Percentiles rank a stretch among this genome's conserved stretches.
These are phyloP conservation scores for Colletotrichum liaoningense DNA, from an alignment of 2,329 filamentous ascomycete genomes.

Conservation along the genomic window DNA sequence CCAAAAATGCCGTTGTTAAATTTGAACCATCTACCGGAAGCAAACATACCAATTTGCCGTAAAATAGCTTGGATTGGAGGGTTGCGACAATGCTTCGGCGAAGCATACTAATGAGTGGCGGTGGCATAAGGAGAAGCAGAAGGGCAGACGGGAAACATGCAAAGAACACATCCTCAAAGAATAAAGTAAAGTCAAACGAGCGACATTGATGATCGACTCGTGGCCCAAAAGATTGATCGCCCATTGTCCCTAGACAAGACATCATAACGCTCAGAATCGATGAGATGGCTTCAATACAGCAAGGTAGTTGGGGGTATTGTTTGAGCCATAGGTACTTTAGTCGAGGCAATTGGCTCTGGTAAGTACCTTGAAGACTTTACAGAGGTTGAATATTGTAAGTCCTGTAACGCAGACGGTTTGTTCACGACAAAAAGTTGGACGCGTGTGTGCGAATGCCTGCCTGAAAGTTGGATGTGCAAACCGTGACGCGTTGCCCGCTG, in stretches of 20 bases:
- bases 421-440: neutral
- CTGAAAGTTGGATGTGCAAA: neutral
- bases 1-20: too few relatives aligned
- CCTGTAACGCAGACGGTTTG: too few relatives aligned
- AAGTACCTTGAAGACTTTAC: too few relatives aligned
- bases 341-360: neutral
- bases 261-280: neutral
- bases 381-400: too few relatives aligned
- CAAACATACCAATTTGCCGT: constrained; percentile 34
- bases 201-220: constrained; percentile 39
- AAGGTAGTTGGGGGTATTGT: neutral
- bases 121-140: constrained; percentile 37
- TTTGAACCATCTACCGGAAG: neutral
- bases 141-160: constrained; percentile 35
- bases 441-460: neutral
- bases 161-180: constrained; percentile 43
- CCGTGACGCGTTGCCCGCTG: neutral
- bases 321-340: neutral
- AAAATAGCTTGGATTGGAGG: constrained; percentile 14
- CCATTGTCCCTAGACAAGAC: neutral
- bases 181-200: constrained; percentile 44
- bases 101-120: constrained; percentile 11
- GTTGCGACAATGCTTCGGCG: constrained; percentile 12
- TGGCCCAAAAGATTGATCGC: constrained; percentile 40
- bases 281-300: neutral